Evolutionary conservation across 2,329 filamentous ascomycete genomes (phyloP).

Genomic region (Mycosphaerella sp.): DNA sequence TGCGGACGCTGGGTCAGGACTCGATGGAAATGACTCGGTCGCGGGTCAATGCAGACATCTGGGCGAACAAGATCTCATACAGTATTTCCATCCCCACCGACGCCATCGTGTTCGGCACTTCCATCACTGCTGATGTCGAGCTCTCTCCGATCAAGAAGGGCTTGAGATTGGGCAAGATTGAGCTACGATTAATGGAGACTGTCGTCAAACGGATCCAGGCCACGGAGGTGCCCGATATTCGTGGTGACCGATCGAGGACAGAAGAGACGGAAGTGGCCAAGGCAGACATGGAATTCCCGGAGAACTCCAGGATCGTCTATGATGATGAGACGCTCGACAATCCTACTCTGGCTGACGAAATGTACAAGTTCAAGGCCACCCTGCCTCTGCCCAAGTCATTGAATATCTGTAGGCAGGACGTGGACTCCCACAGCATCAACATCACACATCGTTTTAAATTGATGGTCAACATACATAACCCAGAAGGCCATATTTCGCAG

Average conservation of each 20-base stretch:
- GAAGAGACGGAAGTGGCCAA: constrained; percentile 37
- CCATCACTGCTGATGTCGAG: constrained; percentile 74
- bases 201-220: constrained; percentile 42
- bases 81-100: constrained; percentile 90
- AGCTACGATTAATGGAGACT: constrained; percentile 75
- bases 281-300: constrained; percentile 36
- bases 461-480: constrained; percentile 85
- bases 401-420: constrained; percentile 79
- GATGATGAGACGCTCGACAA: constrained; percentile 38
- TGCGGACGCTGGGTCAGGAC: constrained; percentile 50
- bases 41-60: constrained; percentile 75
- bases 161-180: constrained; percentile 74
- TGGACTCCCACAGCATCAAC: constrained; percentile 83
- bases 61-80: constrained; percentile 97
- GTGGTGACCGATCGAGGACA: constrained; percentile 31
- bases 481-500: constrained; percentile 90
- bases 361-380: constrained; percentile 54
- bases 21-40: constrained; percentile 59
- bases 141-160: constrained; percentile 87
- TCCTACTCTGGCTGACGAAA: constrained; percentile 46
- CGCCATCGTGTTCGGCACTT: constrained; percentile 88
- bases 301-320: constrained; percentile 32
- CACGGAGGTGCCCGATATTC: constrained; percentile 30
- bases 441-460: constrained; percentile 89
- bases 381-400: constrained; percentile 73